Evolutionary conservation across 306 rosid genomes (phyloP).

Genomic region (Rubus idaeus): DNA sequence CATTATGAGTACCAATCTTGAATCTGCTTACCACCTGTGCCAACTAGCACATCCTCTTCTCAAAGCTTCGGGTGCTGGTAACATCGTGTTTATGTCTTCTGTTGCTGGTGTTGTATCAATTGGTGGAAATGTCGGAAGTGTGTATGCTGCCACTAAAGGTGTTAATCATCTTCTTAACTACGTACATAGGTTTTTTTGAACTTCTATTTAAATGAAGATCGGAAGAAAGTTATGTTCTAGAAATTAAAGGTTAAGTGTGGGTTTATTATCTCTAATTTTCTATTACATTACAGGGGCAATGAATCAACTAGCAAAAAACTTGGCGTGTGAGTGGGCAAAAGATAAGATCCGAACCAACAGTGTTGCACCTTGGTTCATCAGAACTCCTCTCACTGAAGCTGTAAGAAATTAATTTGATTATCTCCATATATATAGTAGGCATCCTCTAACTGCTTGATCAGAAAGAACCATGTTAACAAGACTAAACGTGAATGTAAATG

Average conservation of each 20-base stretch:
- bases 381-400: conserved; percentile 27
- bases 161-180: too few species aligned
- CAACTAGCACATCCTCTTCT: conserved; percentile 55
- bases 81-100: conserved; percentile 41
- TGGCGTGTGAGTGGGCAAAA: conserved; percentile 70
- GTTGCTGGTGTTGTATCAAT: conserved; percentile 17
- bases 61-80: conserved; percentile 38
- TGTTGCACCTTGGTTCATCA: conserved; percentile 49
- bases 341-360: conserved; percentile 54
- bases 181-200: too few species aligned
- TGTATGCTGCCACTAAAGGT: conserved; percentile 37
- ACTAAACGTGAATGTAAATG: too few species aligned
- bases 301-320: conserved; percentile 38
- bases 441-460: too few species aligned
- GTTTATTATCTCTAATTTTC: background rate
- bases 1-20: conserved; percentile 40
- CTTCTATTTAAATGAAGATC: too few species aligned
- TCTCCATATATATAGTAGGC: too few species aligned
- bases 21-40: conserved; percentile 32
- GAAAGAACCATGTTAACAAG: too few species aligned
- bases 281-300: conserved; percentile 42
- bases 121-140: background rate
- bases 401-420: conserved; percentile 5
- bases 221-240: too few species aligned
- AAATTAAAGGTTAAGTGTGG: background rate